Evolutionary conservation across 139 green algal genomes (phyloP), one percentile per base, ranked within the genome.

Genomic region (Coelastrella sp.): DNA sequence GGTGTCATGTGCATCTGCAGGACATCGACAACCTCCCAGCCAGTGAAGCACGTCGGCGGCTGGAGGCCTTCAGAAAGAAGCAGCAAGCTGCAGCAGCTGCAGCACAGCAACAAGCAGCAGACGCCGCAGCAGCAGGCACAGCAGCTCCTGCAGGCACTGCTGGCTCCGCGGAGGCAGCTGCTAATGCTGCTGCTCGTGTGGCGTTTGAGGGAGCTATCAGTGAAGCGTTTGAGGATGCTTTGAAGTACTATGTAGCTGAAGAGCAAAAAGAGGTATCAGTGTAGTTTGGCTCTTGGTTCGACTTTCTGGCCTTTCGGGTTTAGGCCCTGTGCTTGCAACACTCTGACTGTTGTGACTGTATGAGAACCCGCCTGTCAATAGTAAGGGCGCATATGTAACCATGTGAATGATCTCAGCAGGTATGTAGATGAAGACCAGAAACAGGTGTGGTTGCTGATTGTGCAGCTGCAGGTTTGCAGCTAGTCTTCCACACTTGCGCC

Each of bases 121-220:
- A 23, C 4, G 74, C 32, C 5, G 74, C 58, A 57, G 74, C 73
- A 19, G 86, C 32, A 3, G 79, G 54, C 78, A 76, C 47, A 61
- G 74, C n/a, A 14, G 5, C 58, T 10, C n/a, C 32, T 56, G 80
- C 20, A n/a, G 6, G 20, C 11, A 54, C 59, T n/a, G 79, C 17
- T 56, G 87, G 65, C 2, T 68, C 23, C 8, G 78, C 47, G 11
- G 87, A 65, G n/a, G 73, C 85, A 57, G 87, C 65, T 57, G 87
- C 79, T 6, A 81, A 80, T 19, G 87, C 87, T 54, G 88, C 88
- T 47, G 90, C 92, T 17, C 86, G 92, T 14, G 91, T 91, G 3
- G 90, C 90, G 1, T 96, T 95, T 85, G 94, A 96, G 78, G 92
- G 94, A 6, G 83, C 91, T 64, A 94, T 96, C 80, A 93, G 92